Evolutionary conservation across 176 grass and related monocot species (phyloP), one percentile per base, ranked within the genome.

Genomic region (Raddia guianensis): DNA sequence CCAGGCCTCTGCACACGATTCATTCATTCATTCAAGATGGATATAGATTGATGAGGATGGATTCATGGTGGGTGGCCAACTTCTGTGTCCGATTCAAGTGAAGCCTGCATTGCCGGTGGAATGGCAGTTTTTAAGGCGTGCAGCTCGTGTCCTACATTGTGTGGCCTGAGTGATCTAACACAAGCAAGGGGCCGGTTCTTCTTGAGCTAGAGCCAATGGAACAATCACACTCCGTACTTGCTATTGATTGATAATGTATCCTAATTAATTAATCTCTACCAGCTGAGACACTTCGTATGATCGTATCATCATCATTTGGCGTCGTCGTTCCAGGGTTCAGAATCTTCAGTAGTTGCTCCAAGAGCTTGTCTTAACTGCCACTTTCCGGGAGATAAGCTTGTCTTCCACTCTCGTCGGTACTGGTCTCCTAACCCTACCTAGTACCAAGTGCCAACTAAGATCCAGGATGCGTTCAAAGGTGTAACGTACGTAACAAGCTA

Each of bases 371-470:
- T 4, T 20, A 11, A 7, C 7, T 59, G 58, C 3, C n/a, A 75
- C 54, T 66, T 51, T 49, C 32, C 56, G 64, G 73, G 9, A 48
- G 72, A 71, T 70, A 82, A 87, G 55, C 16, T 54, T 64, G 69
- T 57, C 66, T 37, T 47, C 49, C 57, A n/a, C 63, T 53, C 49
- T 45, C 7, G 18, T 62, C 27, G 37, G 16, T 72, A n/a, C 57
- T 72, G 60, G 8, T 32, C 86, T 67, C 86, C 74, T 73, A 66
- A 32, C 37, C 86, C 74, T 73, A 66, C 43, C 58, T 13, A 34
- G 59, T 73, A 66, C 43, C 58, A n/a, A 34, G 59, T 83, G 77
- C 34, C 80, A 83, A 66, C 74, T 70, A 87, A 63, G 72, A 64
- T 82, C 45, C 10, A 68, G 63, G 49, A 16, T 77, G 58, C 54